A percentile compares a stretch with the other conserved stretches of the same genome.
These are phyloP conservation scores for Flaveria trinervia DNA, from an alignment of 129 eudicot genomes.

Conservation along the genomic window DNA sequence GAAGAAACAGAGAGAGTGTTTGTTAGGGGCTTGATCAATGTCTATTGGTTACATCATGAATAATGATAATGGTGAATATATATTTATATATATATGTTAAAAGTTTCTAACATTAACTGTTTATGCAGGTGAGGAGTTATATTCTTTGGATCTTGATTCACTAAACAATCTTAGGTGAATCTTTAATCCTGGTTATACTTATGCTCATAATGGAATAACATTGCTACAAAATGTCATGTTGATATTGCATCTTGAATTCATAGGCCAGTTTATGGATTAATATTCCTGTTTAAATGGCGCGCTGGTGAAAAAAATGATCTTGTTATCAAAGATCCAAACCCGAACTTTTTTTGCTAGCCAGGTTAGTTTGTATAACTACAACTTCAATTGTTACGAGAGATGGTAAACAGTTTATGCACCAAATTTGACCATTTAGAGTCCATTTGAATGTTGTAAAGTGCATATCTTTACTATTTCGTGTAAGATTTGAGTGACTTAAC, in stretches of 20 bases:
- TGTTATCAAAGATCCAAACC: constrained; percentile 90
- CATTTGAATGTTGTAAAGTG: not conserved
- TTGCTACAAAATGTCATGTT: constrained; percentile 14
- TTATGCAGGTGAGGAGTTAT: constrained; percentile 88
- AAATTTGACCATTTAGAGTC: not conserved
- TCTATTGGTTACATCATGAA: not conserved
- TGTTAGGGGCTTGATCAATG: too few species aligned
- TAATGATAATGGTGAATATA: constrained; percentile 6
- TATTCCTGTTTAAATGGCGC: constrained; percentile 94
- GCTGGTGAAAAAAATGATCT: constrained; percentile 94
- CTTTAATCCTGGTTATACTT: constrained; percentile 10
- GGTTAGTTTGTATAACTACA: constrained; percentile 42
- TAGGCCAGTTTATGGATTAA: constrained; percentile 93
- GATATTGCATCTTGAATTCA: constrained; percentile 13
- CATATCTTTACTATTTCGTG: not conserved
- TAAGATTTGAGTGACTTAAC: not conserved
- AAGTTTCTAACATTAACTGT: constrained; percentile 19
- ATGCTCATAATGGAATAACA: constrained; percentile 5
- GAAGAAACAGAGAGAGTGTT: too few species aligned
- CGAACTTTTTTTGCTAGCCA: constrained; percentile 93
- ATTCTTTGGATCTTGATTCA: constrained; percentile 91
- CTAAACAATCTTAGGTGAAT: constrained; percentile 77
- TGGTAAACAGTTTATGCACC: constrained; percentile 14
- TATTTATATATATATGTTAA: not conserved
- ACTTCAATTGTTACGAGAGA: not conserved